Evolutionary conservation across 192 early-diverging fungal species (phyloP), one percentile per base, ranked within the genome.

Genomic region (Umbelopsis vinacea): DNA sequence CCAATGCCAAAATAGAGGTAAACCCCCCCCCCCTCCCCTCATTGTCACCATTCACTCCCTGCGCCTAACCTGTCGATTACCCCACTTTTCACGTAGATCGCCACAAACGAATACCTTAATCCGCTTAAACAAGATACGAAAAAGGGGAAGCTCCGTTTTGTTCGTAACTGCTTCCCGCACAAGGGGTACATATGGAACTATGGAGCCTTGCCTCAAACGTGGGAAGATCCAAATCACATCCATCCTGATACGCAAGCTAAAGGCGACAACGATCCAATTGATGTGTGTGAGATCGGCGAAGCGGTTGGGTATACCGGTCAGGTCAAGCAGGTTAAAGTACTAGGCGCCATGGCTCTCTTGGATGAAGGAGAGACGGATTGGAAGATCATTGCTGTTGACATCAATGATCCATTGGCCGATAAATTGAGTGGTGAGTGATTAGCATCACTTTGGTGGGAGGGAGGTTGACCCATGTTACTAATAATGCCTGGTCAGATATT

Each of bases 171-270:
- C 80, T 99, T 99, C 89, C 97, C 97, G 8, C 96, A 97, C 90
- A 93, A 99, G 79, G 97, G 97, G 57, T 99, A 99, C 82, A 96
- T 98, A 81, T 99, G 97, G 97, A 99, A 99, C 91, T 98, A 99
- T 75, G 97, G 97, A 71, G 97, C 97, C 63, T 89, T 99, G 74
- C 97, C 97, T 46, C 96, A 97, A 89, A 99, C 98, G 66, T 99
- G 98, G 98, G 98, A 99, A 86, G 97, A 99, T 80, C 97, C 97
- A 43, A 91, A 80, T 69, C 83, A 88, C 76, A 83, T 86, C 69
- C 91, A 96, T 82, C 85, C 89, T 69, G 95, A 98, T 82, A 98
- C 97, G 72, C 92, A 94, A 85, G 92, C 90, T 63, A 88, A 85
- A 72, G 97, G 97, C 54, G 97, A 99, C 83, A 97, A 97, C 81